Conservation (phyloP, 805 yeast genomes). For the Spencermartinsiella europaea region DNA sequence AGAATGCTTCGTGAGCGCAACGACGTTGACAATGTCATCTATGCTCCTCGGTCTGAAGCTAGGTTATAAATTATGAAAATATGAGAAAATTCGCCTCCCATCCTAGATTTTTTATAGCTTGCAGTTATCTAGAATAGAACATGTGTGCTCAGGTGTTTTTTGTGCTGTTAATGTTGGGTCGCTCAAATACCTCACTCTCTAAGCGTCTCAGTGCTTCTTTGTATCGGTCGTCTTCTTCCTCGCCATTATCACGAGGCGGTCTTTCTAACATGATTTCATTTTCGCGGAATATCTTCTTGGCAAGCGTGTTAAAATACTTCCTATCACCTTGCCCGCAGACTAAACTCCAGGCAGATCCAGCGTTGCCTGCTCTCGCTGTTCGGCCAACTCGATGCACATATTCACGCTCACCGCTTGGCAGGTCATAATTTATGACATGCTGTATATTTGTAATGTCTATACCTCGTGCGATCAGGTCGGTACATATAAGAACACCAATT, state of each 20-base stretch:
- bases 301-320: conserved; percentile 39
- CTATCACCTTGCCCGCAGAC: conserved; percentile 75
- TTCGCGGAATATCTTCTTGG: conserved; percentile 28
- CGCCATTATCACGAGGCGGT: conserved; percentile 4
- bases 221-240: conserved; percentile 13
- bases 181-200: conserved; percentile 18
- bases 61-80: not conserved
- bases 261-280: conserved; percentile 6
- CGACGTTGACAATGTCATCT: conserved; percentile 16
- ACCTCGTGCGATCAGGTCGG: conserved; percentile 96
- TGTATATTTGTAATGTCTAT: conserved; percentile 68
- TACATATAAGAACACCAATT: conserved; percentile 53
- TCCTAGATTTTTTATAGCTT: no score
- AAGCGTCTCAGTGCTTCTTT: conserved; percentile 15
- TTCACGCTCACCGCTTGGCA: conserved; percentile 84
- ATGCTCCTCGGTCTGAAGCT: not conserved
- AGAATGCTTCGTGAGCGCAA: conserved; percentile 67
- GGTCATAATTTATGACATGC: conserved; percentile 82
- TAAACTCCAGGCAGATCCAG: conserved; percentile 70
- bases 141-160: no score
- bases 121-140: no score
- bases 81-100: no score
- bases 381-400: conserved; percentile 96
- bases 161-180: no score
- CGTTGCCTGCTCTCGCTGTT: conserved; percentile 86